Conservation (phyloP, 2,329 filamentous ascomycete genomes). For the Hypoxylon sp. region DNA sequence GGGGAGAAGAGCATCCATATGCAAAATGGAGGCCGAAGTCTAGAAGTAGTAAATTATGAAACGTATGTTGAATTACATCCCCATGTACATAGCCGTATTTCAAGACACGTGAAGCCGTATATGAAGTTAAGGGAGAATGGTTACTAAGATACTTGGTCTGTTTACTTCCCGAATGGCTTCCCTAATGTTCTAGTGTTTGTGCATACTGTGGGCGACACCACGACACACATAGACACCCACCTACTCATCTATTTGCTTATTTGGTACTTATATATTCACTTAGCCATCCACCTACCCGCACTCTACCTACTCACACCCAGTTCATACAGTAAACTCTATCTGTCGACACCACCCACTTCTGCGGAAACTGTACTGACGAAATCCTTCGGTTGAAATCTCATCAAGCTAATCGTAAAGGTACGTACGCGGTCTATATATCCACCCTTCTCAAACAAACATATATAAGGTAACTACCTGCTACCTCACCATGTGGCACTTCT, state of each 20-base stretch:
- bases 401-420: neutral
- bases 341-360: neutral
- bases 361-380: neutral
- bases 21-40: conserved; percentile 57
- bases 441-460: neutral
- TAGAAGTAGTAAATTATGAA: conserved; percentile 53
- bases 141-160: neutral
- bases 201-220: neutral
- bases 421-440: neutral
- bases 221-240: neutral
- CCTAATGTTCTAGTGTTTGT: neutral
- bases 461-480: neutral
- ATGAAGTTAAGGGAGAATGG: neutral
- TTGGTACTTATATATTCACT: too few relatives aligned
- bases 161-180: neutral
- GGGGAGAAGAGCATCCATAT: conserved; percentile 61
- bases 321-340: neutral
- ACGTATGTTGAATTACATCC: neutral
- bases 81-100: neutral
- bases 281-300: too few relatives aligned
- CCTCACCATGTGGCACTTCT: neutral
- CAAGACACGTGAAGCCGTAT: neutral
- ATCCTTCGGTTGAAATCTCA: neutral
- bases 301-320: neutral
- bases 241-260: too few relatives aligned